Evolutionary conservation across 305 asterid species (phyloP).

Genomic region (Striga hermonthica): DNA sequence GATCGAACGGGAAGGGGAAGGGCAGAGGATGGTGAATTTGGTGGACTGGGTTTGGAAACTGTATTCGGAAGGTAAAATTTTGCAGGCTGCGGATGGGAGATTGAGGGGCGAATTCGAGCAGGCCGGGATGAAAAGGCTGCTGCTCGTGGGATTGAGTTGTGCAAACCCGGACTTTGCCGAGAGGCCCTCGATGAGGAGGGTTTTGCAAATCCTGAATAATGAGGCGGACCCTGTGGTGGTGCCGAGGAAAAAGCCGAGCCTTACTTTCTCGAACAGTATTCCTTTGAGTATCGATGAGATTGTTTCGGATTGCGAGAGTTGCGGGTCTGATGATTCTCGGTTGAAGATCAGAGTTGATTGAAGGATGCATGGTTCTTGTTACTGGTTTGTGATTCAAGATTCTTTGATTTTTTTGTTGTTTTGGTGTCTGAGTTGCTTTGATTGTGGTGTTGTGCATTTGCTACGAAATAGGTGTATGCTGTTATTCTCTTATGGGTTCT

Average conservation of each 20-base stretch:
- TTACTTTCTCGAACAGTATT: slow-evolving; percentile 41
- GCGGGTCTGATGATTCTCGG: slow-evolving; percentile 32
- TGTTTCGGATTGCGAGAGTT: slow-evolving; percentile 33
- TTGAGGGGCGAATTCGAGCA: slow-evolving; percentile 37
- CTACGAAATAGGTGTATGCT: too few relatives aligned
- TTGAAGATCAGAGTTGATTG: slow-evolving; percentile 36
- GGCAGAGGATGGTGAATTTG: slow-evolving; percentile 44
- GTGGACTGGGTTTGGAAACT: slow-evolving; percentile 53
- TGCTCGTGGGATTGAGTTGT: slow-evolving; percentile 47
- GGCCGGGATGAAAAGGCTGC: slow-evolving; percentile 38
- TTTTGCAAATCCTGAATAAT: slow-evolving; percentile 41
- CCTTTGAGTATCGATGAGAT: slow-evolving; percentile 46
- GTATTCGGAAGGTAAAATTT: slow-evolving; percentile 40
- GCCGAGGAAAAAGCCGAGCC: slow-evolving; percentile 44
- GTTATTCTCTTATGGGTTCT: too few relatives aligned
- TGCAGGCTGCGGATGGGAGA: slow-evolving; percentile 34
- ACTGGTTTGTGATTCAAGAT: not conserved
- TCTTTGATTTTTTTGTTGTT: not conserved
- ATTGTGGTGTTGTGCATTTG: not conserved
- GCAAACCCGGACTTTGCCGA: slow-evolving; percentile 43
- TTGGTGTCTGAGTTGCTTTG: not conserved
- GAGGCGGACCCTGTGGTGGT: slow-evolving; percentile 41
- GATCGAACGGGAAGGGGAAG: slow-evolving; percentile 44
- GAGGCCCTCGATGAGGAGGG: slow-evolving; percentile 51
- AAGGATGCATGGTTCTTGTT: not conserved